phyloP scores from a whole-genome alignment of 164 flowering plant genomes.

The Annona cherimola region DNA sequence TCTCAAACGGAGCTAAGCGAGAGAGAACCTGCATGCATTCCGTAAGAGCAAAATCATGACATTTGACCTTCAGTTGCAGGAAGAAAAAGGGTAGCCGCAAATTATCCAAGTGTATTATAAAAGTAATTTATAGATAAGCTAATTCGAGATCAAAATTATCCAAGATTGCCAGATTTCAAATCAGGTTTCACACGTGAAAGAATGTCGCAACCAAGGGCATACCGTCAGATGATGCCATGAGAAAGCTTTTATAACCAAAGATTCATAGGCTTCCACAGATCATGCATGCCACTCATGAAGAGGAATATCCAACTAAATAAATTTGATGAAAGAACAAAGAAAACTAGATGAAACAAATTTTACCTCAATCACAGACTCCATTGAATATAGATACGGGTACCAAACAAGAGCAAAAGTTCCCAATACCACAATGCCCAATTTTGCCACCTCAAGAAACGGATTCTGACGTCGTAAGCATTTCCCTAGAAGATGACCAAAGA shows the following conservation, averaged over 20 bases:
- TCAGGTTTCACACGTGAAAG: neutral
- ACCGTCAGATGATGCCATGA: neutral
- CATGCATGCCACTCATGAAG: neutral
- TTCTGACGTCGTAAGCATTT: conserved; percentile 56
- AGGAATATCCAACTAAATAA: neutral
- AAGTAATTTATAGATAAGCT: neutral
- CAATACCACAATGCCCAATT: conserved; percentile 67
- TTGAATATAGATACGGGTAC: conserved; percentile 85
- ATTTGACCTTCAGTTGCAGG: neutral
- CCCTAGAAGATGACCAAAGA: conserved; percentile 79
- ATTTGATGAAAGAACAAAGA: neutral
- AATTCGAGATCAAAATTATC: neutral
- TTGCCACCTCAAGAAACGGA: conserved; percentile 61
- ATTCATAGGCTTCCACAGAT: neutral
- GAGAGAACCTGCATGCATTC: conserved; percentile 59
- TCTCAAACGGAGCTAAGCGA: conserved; percentile 90
- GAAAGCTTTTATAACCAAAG: neutral
- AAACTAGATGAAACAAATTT: neutral
- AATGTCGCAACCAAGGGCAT: neutral
- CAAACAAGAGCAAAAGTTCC: conserved; percentile 78
- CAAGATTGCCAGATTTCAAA: neutral
- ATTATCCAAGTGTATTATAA: neutral
- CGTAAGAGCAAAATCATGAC: neutral
- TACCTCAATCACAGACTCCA: conserved; percentile 58
- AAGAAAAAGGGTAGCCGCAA: neutral